phyloP scores from a whole-genome alignment of 2,329 filamentous ascomycete genomes.

The Magnaporthales sp. region DNA sequence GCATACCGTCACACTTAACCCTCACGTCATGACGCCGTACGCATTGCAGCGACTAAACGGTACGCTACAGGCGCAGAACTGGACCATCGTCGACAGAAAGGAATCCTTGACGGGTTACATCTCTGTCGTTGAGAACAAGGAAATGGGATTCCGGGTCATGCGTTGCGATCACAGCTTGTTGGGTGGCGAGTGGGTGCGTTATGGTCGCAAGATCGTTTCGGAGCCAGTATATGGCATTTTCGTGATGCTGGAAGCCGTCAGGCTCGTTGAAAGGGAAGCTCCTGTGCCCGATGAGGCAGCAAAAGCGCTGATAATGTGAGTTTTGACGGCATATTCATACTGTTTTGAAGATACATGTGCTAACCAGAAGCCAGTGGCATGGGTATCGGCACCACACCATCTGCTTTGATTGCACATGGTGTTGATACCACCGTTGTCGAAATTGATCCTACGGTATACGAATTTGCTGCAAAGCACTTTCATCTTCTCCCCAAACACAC shows the following conservation, averaged over 20 bases:
- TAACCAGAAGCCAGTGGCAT: constrained; percentile 52
- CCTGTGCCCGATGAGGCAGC: constrained; percentile 53
- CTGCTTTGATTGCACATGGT: constrained; percentile 76
- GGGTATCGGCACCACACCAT: constrained; percentile 85
- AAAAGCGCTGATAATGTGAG: constrained; percentile 78
- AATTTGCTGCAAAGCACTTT: constrained; percentile 79
- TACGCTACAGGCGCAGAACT: constrained; percentile 57
- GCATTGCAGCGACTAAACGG: constrained; percentile 56
- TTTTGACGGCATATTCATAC: constrained; percentile 7
- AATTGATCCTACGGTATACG: constrained; percentile 82
- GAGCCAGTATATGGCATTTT: constrained; percentile 97
- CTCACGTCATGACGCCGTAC: constrained; percentile 56
- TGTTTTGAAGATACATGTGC: not conserved
- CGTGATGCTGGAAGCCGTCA: constrained; percentile 84
- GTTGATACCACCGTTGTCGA: constrained; percentile 92
- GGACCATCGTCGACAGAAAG: constrained; percentile 67
- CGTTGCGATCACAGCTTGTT: constrained; percentile 91
- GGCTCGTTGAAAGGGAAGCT: constrained; percentile 59
- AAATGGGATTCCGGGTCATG: constrained; percentile 68
- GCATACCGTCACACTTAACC: constrained; percentile 64
- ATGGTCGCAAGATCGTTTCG: constrained; percentile 44
- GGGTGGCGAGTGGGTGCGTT: constrained; percentile 78
- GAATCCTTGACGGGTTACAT: constrained; percentile 91
- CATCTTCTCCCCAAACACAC: constrained; percentile 67
- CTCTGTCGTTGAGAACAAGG: constrained; percentile 71